Conservation (phyloP, 768 basidiomycete species). For the Mrakia hoshinonis region DNA sequence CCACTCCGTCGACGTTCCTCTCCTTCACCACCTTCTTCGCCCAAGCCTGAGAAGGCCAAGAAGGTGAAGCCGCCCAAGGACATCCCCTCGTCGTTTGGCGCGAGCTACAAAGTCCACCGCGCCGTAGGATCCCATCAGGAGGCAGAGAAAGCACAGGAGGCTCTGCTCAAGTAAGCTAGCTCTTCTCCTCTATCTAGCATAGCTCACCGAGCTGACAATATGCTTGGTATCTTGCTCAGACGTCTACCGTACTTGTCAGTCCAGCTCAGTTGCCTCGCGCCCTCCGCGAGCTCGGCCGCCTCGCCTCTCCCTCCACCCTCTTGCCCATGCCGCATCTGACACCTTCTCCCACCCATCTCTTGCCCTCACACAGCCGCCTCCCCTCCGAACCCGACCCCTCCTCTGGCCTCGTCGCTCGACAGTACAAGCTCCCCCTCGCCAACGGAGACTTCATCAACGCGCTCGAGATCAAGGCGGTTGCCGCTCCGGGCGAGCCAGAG, state of each 20-base stretch:
- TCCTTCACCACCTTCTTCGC: neutral
- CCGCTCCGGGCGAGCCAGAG: neutral
- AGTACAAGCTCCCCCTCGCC: conserved; percentile 10
- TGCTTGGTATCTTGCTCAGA: neutral
- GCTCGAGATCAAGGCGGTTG: conserved; percentile 14
- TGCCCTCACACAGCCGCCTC: conserved; percentile 6
- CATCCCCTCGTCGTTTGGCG: neutral
- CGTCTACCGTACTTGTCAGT: conserved; percentile 27
- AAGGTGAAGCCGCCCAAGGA: neutral
- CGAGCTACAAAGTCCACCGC: neutral
- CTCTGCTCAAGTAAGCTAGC: neutral
- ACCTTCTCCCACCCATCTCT: neutral
- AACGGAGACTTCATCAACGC: conserved; percentile 7
- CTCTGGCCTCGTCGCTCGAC: conserved; percentile 9
- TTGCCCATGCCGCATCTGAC: neutral
- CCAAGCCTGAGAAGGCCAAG: neutral
- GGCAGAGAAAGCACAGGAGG: conserved; percentile 1
- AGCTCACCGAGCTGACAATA: neutral
- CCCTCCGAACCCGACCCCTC: conserved; percentile 16
- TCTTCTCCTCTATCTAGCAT: neutral
- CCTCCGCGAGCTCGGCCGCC: neutral
- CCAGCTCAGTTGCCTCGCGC: neutral
- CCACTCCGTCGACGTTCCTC: neutral
- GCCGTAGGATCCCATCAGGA: neutral
- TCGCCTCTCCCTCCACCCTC: neutral